Percentiles rank a stretch among this genome's conserved stretches.
These are phyloP conservation scores for Firmiana major DNA, from an alignment of 345 rosid genomes.

Conservation along the genomic window DNA sequence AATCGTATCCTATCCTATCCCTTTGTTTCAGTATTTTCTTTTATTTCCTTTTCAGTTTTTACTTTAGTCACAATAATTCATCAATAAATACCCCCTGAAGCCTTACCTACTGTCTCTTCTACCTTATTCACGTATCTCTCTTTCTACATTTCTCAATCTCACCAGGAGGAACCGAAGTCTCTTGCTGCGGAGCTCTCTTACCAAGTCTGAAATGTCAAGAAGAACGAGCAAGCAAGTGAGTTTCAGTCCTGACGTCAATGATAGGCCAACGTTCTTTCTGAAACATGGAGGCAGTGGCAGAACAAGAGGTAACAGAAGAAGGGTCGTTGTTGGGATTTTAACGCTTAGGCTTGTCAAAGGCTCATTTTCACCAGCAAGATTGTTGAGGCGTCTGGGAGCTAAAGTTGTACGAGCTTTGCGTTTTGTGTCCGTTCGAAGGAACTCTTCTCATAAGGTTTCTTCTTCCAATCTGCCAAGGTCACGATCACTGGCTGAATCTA, in stretches of 20 bases:
- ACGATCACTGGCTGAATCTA: conserved; percentile 60
- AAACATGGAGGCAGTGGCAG: conserved; percentile 36
- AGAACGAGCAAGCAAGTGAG: conserved; percentile 56
- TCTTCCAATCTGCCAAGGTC: conserved; percentile 56
- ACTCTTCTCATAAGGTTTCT: conserved; percentile 44
- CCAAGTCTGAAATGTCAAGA: conserved; percentile 43
- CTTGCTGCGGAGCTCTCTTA: background rate
- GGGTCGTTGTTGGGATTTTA: conserved; percentile 41
- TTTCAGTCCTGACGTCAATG: conserved; percentile 57
- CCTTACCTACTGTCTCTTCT: conserved; percentile 28
- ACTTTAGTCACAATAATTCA: conserved; percentile 17
- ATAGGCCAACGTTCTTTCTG: conserved; percentile 35
- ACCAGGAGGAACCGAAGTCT: background rate
- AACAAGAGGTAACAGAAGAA: conserved; percentile 30
- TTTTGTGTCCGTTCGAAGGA: conserved; percentile 40
- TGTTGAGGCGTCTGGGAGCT: conserved; percentile 50
- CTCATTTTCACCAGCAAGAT: conserved; percentile 39
- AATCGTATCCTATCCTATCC: background rate
- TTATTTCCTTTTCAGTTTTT: background rate
- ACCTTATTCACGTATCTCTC: conserved; percentile 7
- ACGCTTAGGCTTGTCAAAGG: conserved; percentile 37
- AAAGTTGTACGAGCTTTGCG: conserved; percentile 54
- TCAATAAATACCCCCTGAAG: conserved; percentile 38
- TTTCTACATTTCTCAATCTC: background rate
- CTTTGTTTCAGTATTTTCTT: conserved; percentile 4